Evolutionary conservation across 805 yeast species (phyloP), one percentile per base, ranked within the genome.

Genomic region (Clavispora vitiphila): DNA sequence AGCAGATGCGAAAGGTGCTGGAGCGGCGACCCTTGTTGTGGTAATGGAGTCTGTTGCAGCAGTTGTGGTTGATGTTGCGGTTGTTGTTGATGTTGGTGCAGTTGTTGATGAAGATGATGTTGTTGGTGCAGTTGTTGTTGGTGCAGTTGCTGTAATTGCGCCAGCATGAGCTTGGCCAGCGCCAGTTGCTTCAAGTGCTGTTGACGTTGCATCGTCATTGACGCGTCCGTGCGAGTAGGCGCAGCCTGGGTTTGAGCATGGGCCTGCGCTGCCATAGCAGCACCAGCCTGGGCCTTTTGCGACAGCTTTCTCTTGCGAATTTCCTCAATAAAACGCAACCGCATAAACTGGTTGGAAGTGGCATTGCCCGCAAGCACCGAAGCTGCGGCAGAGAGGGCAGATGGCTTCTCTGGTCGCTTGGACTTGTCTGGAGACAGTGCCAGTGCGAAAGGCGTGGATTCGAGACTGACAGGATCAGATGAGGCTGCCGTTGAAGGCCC

Each of bases 261-360:
- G 4, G 67, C 55, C 43, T 64, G 72, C 5, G 64, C 62, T n/a
- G 67, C 69, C 19, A 64, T 64, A 8, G 63, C 62, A 2, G 72
- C 71, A 30, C 67, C 73, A 31, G 65, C 67, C 43, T 61, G 70
- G 1, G 61, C 66, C 48, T 65, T 65, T 38, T 70, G 72, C 5
- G 69, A 60, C 47, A 69, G 72, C 54, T 78, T 77, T 57, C 85
- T 78, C 36, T 85, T 71, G 41, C 95, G 72, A 65, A 86, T 80
- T 62, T 85, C 93, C 60, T 91, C 98, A 44, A 91, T 84, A 54
- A 90, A 88, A 48, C 95, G 74, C 39, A 91, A 68, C 49, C 98
- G 77, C 73, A 86, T 78, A 61, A 93, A 93, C 61, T 89, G 95
- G 35, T 69, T 73, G 8, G 76, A 68, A 8, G 73, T 69, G 1